Base-by-base conservation (phyloP, 208 protist genomes). In the Balamuthia mandrillaris region DNA sequence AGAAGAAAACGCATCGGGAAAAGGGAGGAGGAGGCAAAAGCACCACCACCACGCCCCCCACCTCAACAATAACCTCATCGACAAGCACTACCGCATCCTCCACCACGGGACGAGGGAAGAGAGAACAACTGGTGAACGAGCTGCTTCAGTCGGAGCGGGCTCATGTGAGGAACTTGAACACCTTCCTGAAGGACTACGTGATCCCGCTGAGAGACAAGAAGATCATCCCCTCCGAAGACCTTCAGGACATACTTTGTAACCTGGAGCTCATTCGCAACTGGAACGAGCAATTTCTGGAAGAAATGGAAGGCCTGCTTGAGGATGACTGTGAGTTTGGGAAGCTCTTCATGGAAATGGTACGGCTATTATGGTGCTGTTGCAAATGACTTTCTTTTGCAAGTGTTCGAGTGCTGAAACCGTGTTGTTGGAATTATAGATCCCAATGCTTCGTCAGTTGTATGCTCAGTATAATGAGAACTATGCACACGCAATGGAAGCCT, bases 401-500 rank as follows among this genome's bases (percentile, higher is more conserved):
- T 14, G 47, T 14, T 54, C 18, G 47, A 54, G 14, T 54, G 47
- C 18, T 54, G 21, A 21, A 21, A 54, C 18, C 16, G 47, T 24
- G 47, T 2, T 63, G 56, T 37, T 31, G 56, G 16, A 21, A n/a
- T 18, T 7, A 16, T n/a, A 78, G 68, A 39, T 78, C 45, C 68
- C 68, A 18, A 78, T 78, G 68, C 29, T 78, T 42, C 42, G 68
- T 12, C 68, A 78, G 45, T 49, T 78, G 3, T 78, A 78, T 33
- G 68, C 68, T 12, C 68, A 78, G 45, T 78, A 78, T 35, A 78
- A 78, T 33, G 68, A 78, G 68, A 78, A 78, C 68, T 78, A 78
- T 10, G 68, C 68, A 10, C 68, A 78, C 1, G 68, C 68, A 14
- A 78, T 78, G 68, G 68, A 78, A 2, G 45, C 52, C 68, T 78